phyloP scores from a whole-genome alignment of 2,329 filamentous ascomycete genomes.

The Colletotrichum karsti region DNA sequence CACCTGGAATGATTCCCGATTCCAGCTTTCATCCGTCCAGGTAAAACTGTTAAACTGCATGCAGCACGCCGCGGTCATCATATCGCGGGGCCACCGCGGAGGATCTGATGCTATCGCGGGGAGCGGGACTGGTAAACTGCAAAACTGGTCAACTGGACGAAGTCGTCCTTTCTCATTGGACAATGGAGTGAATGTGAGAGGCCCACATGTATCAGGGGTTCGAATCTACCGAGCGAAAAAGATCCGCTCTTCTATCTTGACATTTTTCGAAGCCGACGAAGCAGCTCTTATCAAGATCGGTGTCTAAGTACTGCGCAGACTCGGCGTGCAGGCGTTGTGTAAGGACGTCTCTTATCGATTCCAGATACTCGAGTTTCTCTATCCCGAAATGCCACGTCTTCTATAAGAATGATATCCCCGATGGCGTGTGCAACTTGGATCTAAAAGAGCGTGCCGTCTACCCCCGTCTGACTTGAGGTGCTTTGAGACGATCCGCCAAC shows the following conservation, averaged over 20 bases:
- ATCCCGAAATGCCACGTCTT: no score
- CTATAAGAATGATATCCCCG: no score
- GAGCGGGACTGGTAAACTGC: conserved; percentile 11
- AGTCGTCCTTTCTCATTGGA: neutral
- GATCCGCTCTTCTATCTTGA: neutral
- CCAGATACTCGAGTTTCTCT: no score
- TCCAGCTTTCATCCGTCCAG: neutral
- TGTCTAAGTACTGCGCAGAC: no score
- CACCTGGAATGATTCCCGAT: no score
- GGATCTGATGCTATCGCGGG: neutral
- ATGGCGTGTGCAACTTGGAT: no score
- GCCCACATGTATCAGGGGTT: neutral
- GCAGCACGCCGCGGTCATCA: neutral
- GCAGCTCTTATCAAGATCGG: no score
- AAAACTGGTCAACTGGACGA: conserved; percentile 22
- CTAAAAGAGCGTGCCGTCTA: no score
- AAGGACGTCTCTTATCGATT: no score
- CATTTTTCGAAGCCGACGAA: no score
- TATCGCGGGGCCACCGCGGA: neutral
- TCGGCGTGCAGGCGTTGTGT: no score
- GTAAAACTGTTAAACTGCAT: neutral
- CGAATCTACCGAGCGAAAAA: neutral
- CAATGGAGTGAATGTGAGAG: neutral
- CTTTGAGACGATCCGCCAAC: neutral
- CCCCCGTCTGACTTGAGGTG: no score